A percentile compares a stretch with the other conserved stretches of the same genome.
phyloP scores from a whole-genome alignment of 2,329 filamentous ascomycete genomes.

The Ophiosphaerella herpotricha region DNA sequence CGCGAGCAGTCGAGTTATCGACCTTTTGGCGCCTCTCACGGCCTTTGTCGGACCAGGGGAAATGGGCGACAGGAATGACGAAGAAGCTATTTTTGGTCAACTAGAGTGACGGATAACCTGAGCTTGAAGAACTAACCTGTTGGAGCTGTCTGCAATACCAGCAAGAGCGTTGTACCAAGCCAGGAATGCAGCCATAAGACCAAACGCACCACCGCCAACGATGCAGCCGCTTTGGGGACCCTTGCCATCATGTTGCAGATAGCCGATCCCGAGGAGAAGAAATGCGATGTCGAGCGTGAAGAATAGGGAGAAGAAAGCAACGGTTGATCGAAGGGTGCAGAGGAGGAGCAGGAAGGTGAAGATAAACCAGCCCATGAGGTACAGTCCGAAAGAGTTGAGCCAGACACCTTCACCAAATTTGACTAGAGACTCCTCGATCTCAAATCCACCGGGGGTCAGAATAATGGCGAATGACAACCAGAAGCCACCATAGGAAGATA shows the following conservation, averaged over 20 bases:
- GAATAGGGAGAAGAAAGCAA: constrained; percentile 63
- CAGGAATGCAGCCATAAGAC: constrained; percentile 57
- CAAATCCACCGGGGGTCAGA: constrained; percentile 57
- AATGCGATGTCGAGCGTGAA: constrained; percentile 64
- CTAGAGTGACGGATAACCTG: constrained; percentile 11
- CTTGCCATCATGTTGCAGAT: constrained; percentile 52
- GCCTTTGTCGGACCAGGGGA: constrained; percentile 76
- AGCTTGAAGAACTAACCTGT: constrained; percentile 46
- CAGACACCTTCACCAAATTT: constrained; percentile 45
- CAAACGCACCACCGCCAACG: constrained; percentile 58
- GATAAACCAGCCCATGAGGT: constrained; percentile 64
- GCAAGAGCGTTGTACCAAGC: constrained; percentile 62
- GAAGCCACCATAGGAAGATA: constrained; percentile 66
- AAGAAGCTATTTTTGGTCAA: constrained; percentile 70
- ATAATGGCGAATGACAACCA: constrained; percentile 66
- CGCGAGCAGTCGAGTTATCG: constrained; percentile 46
- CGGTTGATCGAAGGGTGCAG: constrained; percentile 62
- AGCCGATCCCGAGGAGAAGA: constrained; percentile 59
- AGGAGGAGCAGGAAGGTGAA: constrained; percentile 62
- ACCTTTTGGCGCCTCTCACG: constrained; percentile 44
- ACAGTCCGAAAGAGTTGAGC: constrained; percentile 61
- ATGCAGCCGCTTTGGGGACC: constrained; percentile 53
- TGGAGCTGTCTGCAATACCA: constrained; percentile 59
- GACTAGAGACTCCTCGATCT: constrained; percentile 53
- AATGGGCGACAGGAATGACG: constrained; percentile 87